Evolutionary conservation across 2,329 filamentous ascomycete species (phyloP), one percentile per base, ranked within the genome.

Genomic region (Diaporthe vexans): DNA sequence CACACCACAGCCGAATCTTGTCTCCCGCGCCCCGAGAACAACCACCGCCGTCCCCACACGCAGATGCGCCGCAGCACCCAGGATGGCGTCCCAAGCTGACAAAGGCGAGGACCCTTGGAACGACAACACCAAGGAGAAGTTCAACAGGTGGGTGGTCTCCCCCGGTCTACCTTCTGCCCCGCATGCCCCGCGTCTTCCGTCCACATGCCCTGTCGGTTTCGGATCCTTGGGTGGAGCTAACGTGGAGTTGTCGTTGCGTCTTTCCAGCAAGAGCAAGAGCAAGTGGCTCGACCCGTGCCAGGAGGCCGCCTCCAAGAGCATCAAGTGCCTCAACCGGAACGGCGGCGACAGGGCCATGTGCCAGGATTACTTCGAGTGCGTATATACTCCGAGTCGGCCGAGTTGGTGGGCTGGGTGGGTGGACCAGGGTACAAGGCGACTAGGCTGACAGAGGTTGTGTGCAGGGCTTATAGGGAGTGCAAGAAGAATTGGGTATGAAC

Each of bases 281-380:
- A 92, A 98, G 82, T 98, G 93, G 85, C 95, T 94, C 82, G 97
- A 99, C 80, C 97, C 97, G 2, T 99, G 97, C 84, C 96, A 98
- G 83, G 96, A 98, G 80, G 95, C 95, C 7, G 96, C 97, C 10
- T 88, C 93, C 78, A 90, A 90, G 81, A 98, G 95, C 84, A 92
- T 98, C 78, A 92, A 91, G 82, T 99, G 97, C 81, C 86, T 99
- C 81, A 93, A 95, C 81, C 91, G 97, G 29, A 99, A 99, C 82
- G 92, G 90, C 29, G 95, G 94, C 19, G 95, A 98, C 81, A 90
- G 92, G 77, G 87, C 92, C n/a, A 94, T 98, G 93, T 99, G 97
- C 82, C 88, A 89, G 77, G 96, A 98, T 83, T 98, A 97, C 82
- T 98, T 99, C 81, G 94, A 98, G 95, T 98, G 82, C 84, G 94